phyloP scores from a whole-genome alignment of 108 stramenopile genomes.

The Cyclotella distinguenda region DNA sequence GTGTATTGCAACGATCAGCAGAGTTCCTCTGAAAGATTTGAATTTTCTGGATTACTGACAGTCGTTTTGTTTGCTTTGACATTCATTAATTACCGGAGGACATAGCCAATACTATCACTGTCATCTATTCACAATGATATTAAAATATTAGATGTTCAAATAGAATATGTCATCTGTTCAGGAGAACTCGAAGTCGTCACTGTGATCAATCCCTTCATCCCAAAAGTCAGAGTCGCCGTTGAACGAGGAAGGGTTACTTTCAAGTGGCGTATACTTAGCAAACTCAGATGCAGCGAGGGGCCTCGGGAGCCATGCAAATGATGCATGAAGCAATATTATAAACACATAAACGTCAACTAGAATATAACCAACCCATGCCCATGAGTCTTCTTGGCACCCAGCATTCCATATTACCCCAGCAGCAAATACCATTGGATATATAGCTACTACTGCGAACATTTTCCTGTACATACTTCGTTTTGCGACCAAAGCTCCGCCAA shows the following conservation, averaged over 20 bases:
- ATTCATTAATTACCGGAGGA: background rate
- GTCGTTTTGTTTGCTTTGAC: background rate
- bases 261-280: conserved; percentile 35
- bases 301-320: conserved; percentile 33
- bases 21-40: background rate
- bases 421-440: conserved; percentile 30
- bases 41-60: background rate
- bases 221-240: conserved; percentile 13
- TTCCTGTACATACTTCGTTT: conserved; percentile 37
- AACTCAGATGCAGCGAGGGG: conserved; percentile 21
- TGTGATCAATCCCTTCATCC: too few relatives aligned
- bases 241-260: conserved; percentile 9
- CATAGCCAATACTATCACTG: too few relatives aligned
- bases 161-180: too few relatives aligned
- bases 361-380: conserved; percentile 44
- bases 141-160: too few relatives aligned
- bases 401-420: conserved; percentile 35
- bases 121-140: too few relatives aligned
- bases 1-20: conserved; percentile 5
- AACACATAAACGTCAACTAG: conserved; percentile 38
- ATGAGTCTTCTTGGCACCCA: conserved; percentile 27
- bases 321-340: conserved; percentile 32
- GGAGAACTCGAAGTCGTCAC: too few relatives aligned
- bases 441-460: conserved; percentile 31
- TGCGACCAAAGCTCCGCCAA: conserved; percentile 33